Percentiles rank a stretch among this genome's conserved stretches.
Evolutionary conservation across 805 yeast species (phyloP).

Genomic region (Phaffomyces thermotolerans): DNA sequence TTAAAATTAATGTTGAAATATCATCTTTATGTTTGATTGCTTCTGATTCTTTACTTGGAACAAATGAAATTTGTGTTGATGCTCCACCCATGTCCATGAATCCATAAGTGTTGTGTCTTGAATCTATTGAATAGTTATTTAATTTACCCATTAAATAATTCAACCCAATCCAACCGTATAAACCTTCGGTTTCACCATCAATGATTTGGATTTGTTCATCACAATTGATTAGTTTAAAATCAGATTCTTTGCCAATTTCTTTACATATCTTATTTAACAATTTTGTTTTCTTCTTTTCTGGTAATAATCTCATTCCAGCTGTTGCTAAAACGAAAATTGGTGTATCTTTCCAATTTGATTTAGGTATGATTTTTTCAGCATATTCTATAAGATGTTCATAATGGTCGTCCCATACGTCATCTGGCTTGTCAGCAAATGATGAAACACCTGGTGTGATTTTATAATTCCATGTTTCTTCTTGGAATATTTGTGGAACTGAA

Average conservation of each 20-base stretch:
- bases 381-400: slow-evolving; percentile 54
- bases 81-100: slow-evolving; percentile 99
- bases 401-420: slow-evolving; percentile 64
- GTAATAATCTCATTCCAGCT: slow-evolving; percentile 89
- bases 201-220: slow-evolving; percentile 71
- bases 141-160: slow-evolving; percentile 74
- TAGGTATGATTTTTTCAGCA: slow-evolving; percentile 69
- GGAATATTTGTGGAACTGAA: slow-evolving; percentile 63
- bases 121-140: slow-evolving; percentile 34
- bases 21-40: slow-evolving; percentile 63
- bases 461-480: slow-evolving; percentile 58
- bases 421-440: slow-evolving; percentile 45
- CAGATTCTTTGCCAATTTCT: slow-evolving; percentile 43
- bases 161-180: slow-evolving; percentile 92
- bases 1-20: slow-evolving; percentile 54
- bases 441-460: slow-evolving; percentile 87
- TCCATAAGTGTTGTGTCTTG: slow-evolving; percentile 61
- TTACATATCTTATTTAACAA: slow-evolving; percentile 58
- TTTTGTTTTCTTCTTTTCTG: slow-evolving; percentile 41
- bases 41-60: slow-evolving; percentile 61
- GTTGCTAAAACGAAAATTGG: slow-evolving; percentile 92
- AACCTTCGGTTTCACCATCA: slow-evolving; percentile 91
- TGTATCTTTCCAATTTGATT: slow-evolving; percentile 49
- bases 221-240: slow-evolving; percentile 52
- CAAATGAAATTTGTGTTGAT: slow-evolving; percentile 91